Conservation (phyloP, 495 filamentous ascomycete genomes). For the Beverwykella pulmonaria region DNA sequence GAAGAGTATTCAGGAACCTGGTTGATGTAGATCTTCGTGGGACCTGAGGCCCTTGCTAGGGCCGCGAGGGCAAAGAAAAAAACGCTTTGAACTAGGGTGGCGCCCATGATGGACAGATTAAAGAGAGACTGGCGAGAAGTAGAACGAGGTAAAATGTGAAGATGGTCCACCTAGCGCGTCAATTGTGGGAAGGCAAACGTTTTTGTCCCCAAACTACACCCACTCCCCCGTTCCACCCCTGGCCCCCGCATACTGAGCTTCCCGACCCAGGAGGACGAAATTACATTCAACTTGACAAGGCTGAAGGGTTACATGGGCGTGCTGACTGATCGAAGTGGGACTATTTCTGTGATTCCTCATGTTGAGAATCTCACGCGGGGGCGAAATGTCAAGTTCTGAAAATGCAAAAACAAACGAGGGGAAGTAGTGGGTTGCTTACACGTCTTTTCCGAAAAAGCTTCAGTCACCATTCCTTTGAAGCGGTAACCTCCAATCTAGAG, state of each 20-base stretch:
- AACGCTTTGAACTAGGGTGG: not conserved
- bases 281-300: not conserved
- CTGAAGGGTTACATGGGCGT: not conserved
- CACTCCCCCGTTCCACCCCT: not conserved
- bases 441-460: too few relatives aligned
- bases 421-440: too few relatives aligned
- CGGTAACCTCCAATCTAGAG: too few relatives aligned
- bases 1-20: conserved; percentile 8
- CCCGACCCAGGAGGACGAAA: not conserved
- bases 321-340: not conserved
- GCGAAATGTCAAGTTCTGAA: too few relatives aligned
- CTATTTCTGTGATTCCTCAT: not conserved
- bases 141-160: not conserved
- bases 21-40: conserved; percentile 24
- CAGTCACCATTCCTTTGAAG: too few relatives aligned
- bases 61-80: not conserved
- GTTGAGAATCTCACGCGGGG: not conserved
- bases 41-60: conserved; percentile 1
- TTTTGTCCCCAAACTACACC: not conserved
- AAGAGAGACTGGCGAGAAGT: not conserved
- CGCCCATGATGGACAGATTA: not conserved
- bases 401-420: too few relatives aligned
- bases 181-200: not conserved
- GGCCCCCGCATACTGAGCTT: not conserved
- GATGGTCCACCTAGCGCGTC: not conserved